Percentiles rank a stretch among this genome's conserved stretches.
Conservation (phyloP, 2,329 filamentous ascomycete species). For the Aureobasidium sp. region DNA sequence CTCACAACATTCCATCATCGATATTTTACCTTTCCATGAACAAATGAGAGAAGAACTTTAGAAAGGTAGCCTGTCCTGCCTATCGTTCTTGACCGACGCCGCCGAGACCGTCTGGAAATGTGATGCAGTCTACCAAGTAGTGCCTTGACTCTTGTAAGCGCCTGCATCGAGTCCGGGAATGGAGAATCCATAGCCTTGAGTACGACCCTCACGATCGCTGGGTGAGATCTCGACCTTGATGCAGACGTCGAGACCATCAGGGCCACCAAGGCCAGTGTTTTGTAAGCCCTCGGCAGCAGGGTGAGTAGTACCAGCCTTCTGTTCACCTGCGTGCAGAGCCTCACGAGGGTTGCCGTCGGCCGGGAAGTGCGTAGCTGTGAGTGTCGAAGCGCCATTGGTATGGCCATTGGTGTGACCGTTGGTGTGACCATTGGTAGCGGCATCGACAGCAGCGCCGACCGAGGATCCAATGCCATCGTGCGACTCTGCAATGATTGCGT, state of each 20-base stretch:
- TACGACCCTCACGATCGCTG: conserved; percentile 47
- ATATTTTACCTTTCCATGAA: background rate
- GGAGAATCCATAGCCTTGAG: conserved; percentile 56
- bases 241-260: conserved; percentile 51
- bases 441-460: background rate
- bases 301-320: conserved; percentile 81
- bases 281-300: conserved; percentile 65
- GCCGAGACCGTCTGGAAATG: too few species aligned
- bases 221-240: conserved; percentile 55
- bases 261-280: conserved; percentile 47
- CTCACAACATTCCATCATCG: background rate
- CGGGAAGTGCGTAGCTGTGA: conserved; percentile 11
- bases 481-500: conserved; percentile 67
- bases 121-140: conserved; percentile 21
- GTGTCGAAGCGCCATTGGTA: conserved; percentile 17
- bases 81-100: too few species aligned
- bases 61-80: too few species aligned
- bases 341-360: conserved; percentile 63
- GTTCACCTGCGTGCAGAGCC: conserved; percentile 79
- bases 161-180: conserved; percentile 47
- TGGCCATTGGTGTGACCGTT: conserved; percentile 28
- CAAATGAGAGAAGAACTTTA: too few species aligned
- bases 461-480: conserved; percentile 25
- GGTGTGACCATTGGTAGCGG: conserved; percentile 20
- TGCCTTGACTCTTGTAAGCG: conserved; percentile 24